phyloP scores from a whole-genome alignment of 345 rosid genomes.

The Salix koriyanagi region DNA sequence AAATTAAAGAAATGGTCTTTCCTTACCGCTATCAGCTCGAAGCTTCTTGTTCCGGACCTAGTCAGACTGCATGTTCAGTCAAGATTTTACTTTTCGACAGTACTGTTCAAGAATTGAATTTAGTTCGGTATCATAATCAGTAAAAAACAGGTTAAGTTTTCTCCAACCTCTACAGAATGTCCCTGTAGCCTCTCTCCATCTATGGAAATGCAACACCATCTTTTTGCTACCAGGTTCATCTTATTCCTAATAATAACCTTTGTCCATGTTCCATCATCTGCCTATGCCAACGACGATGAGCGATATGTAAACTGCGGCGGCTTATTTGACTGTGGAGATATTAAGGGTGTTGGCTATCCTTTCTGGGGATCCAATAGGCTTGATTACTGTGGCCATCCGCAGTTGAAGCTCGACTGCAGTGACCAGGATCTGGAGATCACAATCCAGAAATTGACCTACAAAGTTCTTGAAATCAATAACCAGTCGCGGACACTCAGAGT shows the following conservation, averaged over 20 bases:
- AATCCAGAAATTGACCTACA: slow-evolving; percentile 16
- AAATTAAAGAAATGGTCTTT: too few relatives aligned
- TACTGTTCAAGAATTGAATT: too few relatives aligned
- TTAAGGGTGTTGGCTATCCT: slow-evolving; percentile 23
- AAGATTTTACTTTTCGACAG: not conserved
- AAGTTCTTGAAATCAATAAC: slow-evolving; percentile 13
- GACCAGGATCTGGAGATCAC: slow-evolving; percentile 12
- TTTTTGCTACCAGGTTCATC: not conserved
- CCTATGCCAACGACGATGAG: not conserved
- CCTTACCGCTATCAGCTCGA: not conserved
- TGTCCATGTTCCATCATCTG: not conserved
- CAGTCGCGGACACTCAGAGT: slow-evolving; percentile 5
- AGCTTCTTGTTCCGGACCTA: not conserved
- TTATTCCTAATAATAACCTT: not conserved
- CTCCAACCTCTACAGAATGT: not conserved
- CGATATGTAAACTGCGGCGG: slow-evolving; percentile 20
- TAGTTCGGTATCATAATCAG: too few relatives aligned
- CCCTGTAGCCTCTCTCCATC: not conserved
- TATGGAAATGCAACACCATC: not conserved
- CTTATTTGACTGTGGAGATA: slow-evolving; percentile 21
- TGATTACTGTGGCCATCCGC: slow-evolving; percentile 24
- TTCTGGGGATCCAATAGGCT: slow-evolving; percentile 29
- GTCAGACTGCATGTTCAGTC: not conserved
- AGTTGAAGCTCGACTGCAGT: slow-evolving; percentile 21
- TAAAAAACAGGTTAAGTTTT: not conserved